Base-by-base conservation (phyloP, 345 rosid genomes). In the Syzygium oleosum region DNA sequence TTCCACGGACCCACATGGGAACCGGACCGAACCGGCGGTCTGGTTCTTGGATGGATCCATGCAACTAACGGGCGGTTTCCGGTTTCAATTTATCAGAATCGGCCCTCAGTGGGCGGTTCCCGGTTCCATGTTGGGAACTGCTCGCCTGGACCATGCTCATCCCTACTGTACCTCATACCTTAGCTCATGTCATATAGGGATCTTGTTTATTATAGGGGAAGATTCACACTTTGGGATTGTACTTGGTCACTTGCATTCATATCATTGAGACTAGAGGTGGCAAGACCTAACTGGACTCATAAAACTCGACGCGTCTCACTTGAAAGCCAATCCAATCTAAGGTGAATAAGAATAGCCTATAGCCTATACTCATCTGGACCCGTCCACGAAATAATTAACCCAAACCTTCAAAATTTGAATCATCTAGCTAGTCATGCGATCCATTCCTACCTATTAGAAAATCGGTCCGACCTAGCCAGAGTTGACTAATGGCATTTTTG, bases 401-500 rank as follows among this genome's bases (percentile, higher is more conserved):
- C 11, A 2, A 65, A 65, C 22, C 38, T 65, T 4, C 11, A 31
- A 17, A 65, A 31, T 8, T 31, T 31, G 43, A 31, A 31, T 65
- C 12, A 4, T 29, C 12, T 65, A 65, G 23, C 79, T 23, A 65
- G 16, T 31, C 21, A 2, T 16, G 43, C 0, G 0, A 65, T 22
- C 43, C 23, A 8, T 16, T 65, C 1, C 9, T 6, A 31, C 22
- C 79, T 0, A 65, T 2, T 31, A 0, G 4, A 31, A 65, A 31
- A 31, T 31, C 1, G 1, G 0, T 65, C 2, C 0, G 0, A 2
- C 6, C 2, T 0, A 8, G 0, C 1, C 0, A 3, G 1, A 65
- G 56, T 43, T 43, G 46, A 43, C 46, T 43, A 43, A 5, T 6
- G 6, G 46, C 46, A 5, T 43, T 43, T 43, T 43, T 4, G 46